phyloP scores from a whole-genome alignment of 1,284 basidiomycete genomes.

The Spongispora temasekensis region DNA sequence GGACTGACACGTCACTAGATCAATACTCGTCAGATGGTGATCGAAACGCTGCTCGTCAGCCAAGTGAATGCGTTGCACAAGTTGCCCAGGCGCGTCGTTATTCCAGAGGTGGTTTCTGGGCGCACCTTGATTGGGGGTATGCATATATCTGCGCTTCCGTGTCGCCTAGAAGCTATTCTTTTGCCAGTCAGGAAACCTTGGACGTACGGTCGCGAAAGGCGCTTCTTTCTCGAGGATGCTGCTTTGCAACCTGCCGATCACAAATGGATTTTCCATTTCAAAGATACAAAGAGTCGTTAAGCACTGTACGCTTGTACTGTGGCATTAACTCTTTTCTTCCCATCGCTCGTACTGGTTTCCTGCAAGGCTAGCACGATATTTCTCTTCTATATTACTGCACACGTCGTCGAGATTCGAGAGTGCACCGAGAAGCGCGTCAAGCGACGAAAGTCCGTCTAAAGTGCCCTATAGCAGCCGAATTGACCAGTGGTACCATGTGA shows the following conservation, averaged over 20 bases:
- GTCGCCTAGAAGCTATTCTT: conserved; percentile 6
- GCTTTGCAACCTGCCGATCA: conserved; percentile 23
- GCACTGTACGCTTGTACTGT: not conserved
- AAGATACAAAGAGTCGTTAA: conserved; percentile 4
- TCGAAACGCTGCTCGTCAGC: conserved; percentile 26
- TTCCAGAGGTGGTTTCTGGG: conserved; percentile 14
- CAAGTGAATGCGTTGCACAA: conserved; percentile 16
- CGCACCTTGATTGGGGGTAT: conserved; percentile 22
- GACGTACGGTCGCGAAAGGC: conserved; percentile 31
- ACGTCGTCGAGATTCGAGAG: conserved; percentile 76
- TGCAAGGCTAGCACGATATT: conserved; percentile 61
- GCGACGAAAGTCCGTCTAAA: conserved; percentile 76
- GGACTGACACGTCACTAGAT: not conserved
- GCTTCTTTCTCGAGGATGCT: conserved; percentile 22
- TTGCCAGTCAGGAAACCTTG: conserved; percentile 26
- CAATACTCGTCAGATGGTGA: conserved; percentile 13
- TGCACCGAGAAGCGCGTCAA: conserved; percentile 75
- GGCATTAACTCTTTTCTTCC: conserved; percentile 68
- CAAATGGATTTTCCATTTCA: conserved; percentile 29
- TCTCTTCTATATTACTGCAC: conserved; percentile 66
- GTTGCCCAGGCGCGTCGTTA: conserved; percentile 20
- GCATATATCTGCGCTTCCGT: not conserved
- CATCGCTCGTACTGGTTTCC: conserved; percentile 59
- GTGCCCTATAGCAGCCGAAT: not conserved
- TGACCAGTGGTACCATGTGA: conserved; percentile 15